Base-by-base conservation (phyloP, 306 rosid species). In the Vigna unguiculata region DNA sequence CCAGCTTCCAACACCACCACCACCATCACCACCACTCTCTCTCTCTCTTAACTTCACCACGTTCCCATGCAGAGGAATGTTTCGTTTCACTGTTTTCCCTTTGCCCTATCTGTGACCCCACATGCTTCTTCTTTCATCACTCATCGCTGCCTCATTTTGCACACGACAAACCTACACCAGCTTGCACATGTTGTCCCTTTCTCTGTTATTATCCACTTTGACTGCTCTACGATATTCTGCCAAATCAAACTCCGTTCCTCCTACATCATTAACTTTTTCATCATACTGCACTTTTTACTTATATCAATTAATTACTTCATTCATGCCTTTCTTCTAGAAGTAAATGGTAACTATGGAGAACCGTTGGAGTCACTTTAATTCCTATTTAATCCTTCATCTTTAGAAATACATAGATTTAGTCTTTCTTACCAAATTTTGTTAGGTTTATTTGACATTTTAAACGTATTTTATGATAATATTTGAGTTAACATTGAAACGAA, bases 61-160 rank as follows among this genome's bases (percentile, higher is more conserved):
- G 69, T 83, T 80, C 85, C 82, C 84, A 80, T 83, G 85, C 85
- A 73, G 58, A 80, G 59, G 74, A 83, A 77, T 81, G 83, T 63
- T 74, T 71, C 74, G 68, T 83, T 74, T 59, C 40, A 40, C 64
- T 36, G 16, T 36, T 34, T 61, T 60, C 22, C 14, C 22, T 41
- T 41, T 24, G 19, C 64, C 13, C 64, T 45, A 62, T 41, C 0
- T 41, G 0, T 84, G 88, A 73, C 85, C 86, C 85, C 60, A 76
- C 79, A 53, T 34, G 28, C 40, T 16, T 71, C 66, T 63, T 51
- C 52, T 82, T 71, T 47, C 69, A 5, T 32, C 0, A 75, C 13
- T 65, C 30, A 40, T 78, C 52, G 63, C 8, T 57, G 47, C 20
- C 65, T 60, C 34, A 38, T 48, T 62, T 48, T 24, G 12, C 19